These are phyloP conservation scores for Nitzschia sp. DNA, from an alignment of 108 stramenopile genomes.

Conservation along the genomic window DNA sequence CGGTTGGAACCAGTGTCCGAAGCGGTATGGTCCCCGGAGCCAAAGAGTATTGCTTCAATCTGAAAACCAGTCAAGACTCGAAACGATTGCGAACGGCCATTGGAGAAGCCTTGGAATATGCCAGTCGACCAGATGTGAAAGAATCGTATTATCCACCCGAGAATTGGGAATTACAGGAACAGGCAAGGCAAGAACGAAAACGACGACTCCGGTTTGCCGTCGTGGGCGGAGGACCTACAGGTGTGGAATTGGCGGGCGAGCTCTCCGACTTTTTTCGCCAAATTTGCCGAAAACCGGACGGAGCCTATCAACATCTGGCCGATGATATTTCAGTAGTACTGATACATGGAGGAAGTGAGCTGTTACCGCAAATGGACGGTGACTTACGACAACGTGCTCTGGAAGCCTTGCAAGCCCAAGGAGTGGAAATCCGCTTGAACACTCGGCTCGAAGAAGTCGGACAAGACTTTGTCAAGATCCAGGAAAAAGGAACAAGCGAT, in stretches of 20 bases:
- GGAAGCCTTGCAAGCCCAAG: slow-evolving; percentile 37
- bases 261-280: slow-evolving; percentile 64
- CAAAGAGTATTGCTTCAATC: slow-evolving; percentile 31
- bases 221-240: slow-evolving; percentile 78
- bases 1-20: slow-evolving; percentile 43
- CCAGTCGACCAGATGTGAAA: slow-evolving; percentile 49
- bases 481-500: not conserved
- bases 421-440: slow-evolving; percentile 62
- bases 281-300: slow-evolving; percentile 33
- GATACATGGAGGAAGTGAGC: slow-evolving; percentile 50
- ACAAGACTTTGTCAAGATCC: slow-evolving; percentile 18
- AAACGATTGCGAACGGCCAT: slow-evolving; percentile 42
- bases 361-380: slow-evolving; percentile 61
- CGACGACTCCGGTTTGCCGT: slow-evolving; percentile 50
- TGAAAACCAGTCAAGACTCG: slow-evolving; percentile 66
- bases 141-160: not conserved
- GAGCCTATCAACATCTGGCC: slow-evolving; percentile 49
- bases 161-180: no score
- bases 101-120: slow-evolving; percentile 61
- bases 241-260: slow-evolving; percentile 73
- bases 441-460: slow-evolving; percentile 53
- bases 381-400: slow-evolving; percentile 48
- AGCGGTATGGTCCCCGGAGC: slow-evolving; percentile 50
- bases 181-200: slow-evolving; percentile 26
- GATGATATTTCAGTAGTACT: slow-evolving; percentile 51